These are phyloP conservation scores for Metschnikowia bowlesiae DNA, from an alignment of 805 yeast genomes.

Conservation along the genomic window DNA sequence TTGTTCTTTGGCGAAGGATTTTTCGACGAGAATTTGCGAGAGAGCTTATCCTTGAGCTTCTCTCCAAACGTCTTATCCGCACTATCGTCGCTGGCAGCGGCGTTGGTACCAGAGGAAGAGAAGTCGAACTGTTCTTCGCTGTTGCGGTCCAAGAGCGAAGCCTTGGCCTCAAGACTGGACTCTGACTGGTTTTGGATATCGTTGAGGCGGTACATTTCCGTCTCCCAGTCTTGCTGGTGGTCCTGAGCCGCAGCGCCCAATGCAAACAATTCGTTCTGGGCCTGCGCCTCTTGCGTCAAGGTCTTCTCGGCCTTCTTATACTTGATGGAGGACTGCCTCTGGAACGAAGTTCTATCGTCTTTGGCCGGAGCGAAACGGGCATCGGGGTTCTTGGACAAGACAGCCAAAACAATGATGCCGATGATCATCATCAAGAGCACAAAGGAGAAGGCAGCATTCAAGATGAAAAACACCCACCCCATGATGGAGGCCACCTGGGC, in stretches of 20 bases:
- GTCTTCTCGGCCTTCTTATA: slow-evolving; percentile 27
- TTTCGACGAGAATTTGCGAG: slow-evolving; percentile 6
- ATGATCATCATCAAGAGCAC: slow-evolving; percentile 67
- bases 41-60: slow-evolving; percentile 11
- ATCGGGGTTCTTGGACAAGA: slow-evolving; percentile 81
- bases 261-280: slow-evolving; percentile 18
- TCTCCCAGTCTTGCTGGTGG: slow-evolving; percentile 76
- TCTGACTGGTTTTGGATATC: slow-evolving; percentile 18
- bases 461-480: slow-evolving; percentile 87
- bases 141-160: background rate
- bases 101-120: slow-evolving; percentile 1
- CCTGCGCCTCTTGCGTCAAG: slow-evolving; percentile 7
- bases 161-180: background rate
- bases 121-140: slow-evolving; percentile 2
- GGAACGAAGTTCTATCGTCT: slow-evolving; percentile 92
- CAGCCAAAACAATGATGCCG: slow-evolving; percentile 56
- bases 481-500: slow-evolving; percentile 74
- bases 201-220: slow-evolving; percentile 51
- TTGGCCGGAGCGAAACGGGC: slow-evolving; percentile 82
- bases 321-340: slow-evolving; percentile 39
- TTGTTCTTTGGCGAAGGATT: background rate
- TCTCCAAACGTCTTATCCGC: slow-evolving; percentile 10
- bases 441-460: slow-evolving; percentile 85
- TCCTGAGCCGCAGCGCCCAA: slow-evolving; percentile 20
- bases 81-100: background rate